phyloP scores from a whole-genome alignment of 2,329 filamentous ascomycete species.

The Colletotrichum spinosum region DNA sequence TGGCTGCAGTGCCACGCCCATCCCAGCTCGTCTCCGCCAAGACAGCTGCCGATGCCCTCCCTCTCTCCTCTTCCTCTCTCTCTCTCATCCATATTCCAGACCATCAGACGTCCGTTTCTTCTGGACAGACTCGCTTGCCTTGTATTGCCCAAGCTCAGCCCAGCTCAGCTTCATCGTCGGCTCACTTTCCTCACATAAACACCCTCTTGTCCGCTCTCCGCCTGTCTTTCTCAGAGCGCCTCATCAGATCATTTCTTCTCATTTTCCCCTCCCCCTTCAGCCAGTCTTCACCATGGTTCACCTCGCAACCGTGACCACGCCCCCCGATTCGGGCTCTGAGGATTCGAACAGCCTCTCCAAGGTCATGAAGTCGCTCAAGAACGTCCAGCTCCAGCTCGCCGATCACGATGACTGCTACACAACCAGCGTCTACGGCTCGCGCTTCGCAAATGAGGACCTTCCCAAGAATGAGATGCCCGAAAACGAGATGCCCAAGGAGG shows the following conservation, averaged over 20 bases:
- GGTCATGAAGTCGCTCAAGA: slow-evolving; percentile 31
- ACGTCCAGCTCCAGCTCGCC: slow-evolving; percentile 53
- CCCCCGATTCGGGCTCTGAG: slow-evolving; percentile 30
- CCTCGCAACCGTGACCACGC: slow-evolving; percentile 30
- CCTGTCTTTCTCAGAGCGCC: not conserved
- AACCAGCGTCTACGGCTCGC: slow-evolving; percentile 88
- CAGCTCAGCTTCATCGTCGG: slow-evolving; percentile 10
- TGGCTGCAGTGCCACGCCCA: slow-evolving; percentile 12
- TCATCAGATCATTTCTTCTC: slow-evolving; percentile 1
- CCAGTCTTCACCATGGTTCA: slow-evolving; percentile 30
- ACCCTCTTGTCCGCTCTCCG: slow-evolving; percentile 4
- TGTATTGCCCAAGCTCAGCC: slow-evolving; percentile 1
- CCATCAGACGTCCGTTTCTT: not conserved
- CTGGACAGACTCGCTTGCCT: slow-evolving; percentile 6
- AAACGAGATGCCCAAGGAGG: slow-evolving; percentile 86
- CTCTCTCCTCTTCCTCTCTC: slow-evolving; percentile 2
- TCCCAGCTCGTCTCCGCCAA: slow-evolving; percentile 9
- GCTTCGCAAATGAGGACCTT: slow-evolving; percentile 83
- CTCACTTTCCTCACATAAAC: slow-evolving; percentile 19
- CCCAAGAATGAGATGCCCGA: slow-evolving; percentile 90
- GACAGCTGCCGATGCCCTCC: slow-evolving; percentile 13
- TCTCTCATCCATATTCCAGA: slow-evolving; percentile 1
- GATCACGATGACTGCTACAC: slow-evolving; percentile 71
- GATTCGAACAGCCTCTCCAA: slow-evolving; percentile 22
- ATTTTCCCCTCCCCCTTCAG: not conserved